Conservation (phyloP, 139 green algal species). For the Coelastrella sp. region DNA sequence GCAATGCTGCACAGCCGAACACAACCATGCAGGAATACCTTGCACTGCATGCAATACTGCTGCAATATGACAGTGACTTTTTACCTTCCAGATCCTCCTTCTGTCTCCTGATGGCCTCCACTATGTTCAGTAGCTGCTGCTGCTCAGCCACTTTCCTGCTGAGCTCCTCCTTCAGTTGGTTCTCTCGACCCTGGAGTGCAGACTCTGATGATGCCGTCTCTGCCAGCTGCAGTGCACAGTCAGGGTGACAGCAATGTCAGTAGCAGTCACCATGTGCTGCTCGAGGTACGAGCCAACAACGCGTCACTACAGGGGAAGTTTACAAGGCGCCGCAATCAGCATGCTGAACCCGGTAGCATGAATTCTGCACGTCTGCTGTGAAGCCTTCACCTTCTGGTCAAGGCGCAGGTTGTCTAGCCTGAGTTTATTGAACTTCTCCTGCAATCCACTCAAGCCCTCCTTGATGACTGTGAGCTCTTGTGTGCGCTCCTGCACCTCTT, state of each 20-base stretch:
- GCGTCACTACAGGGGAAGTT: neutral
- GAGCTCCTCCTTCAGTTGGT: constrained; percentile 11
- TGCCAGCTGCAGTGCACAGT: constrained; percentile 9
- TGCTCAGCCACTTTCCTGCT: constrained; percentile 15
- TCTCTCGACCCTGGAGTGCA: neutral
- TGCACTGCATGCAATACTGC: constrained; percentile 20
- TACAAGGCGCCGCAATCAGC: neutral
- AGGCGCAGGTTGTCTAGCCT: constrained; percentile 28
- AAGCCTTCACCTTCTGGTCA: constrained; percentile 26
- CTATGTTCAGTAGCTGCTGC: constrained; percentile 1
- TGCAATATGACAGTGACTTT: neutral
- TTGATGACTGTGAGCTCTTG: constrained; percentile 18
- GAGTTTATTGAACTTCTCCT: constrained; percentile 31
- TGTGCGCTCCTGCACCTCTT: constrained; percentile 3
- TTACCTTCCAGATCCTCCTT: constrained; percentile 36
- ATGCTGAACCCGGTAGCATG: neutral
- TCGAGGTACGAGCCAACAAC: too few species aligned
- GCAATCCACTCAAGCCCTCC: neutral
- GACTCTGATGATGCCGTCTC: constrained; percentile 24
- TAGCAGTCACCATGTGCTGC: too few species aligned
- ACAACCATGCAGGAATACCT: too few species aligned
- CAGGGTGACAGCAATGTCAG: neutral
- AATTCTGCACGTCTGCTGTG: neutral
- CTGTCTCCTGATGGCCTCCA: neutral
- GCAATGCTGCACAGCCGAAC: too few species aligned